phyloP scores from a whole-genome alignment of 1,284 basidiomycete genomes.

The Taiwanofungus camphoratus region DNA sequence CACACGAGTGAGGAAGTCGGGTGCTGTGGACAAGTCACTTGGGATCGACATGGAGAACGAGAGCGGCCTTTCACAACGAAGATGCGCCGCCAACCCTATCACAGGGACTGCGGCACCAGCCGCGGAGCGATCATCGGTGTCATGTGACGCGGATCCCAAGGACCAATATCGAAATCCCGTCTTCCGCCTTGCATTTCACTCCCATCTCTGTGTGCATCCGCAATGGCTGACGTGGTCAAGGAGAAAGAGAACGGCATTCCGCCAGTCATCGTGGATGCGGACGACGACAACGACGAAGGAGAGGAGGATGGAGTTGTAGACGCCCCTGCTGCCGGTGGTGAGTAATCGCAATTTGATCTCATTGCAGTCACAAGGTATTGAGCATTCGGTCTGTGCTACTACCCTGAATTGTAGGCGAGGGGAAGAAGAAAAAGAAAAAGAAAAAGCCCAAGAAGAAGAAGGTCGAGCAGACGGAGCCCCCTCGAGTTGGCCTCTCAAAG shows the following conservation, averaged over 20 bases:
- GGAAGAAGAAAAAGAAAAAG: slow-evolving; percentile 83
- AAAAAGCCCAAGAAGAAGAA: slow-evolving; percentile 89
- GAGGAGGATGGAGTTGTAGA: slow-evolving; percentile 26
- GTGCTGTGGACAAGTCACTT: not conserved
- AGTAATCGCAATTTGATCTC: not conserved
- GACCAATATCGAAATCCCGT: too few relatives aligned
- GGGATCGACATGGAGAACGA: too few relatives aligned
- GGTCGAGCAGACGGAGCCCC: slow-evolving; percentile 83
- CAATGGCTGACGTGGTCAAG: slow-evolving; percentile 14
- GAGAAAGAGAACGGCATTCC: slow-evolving; percentile 21
- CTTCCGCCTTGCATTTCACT: too few relatives aligned
- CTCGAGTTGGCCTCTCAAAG: slow-evolving; percentile 86
- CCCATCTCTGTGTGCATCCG: too few relatives aligned
- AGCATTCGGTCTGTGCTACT: not conserved
- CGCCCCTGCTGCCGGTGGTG: slow-evolving; percentile 18
- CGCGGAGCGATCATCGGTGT: too few relatives aligned
- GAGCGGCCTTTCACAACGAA: too few relatives aligned
- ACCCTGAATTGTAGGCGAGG: slow-evolving; percentile 22
- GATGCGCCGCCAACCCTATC: too few relatives aligned
- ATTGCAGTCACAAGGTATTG: not conserved
- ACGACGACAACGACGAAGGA: slow-evolving; percentile 25
- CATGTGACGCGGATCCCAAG: too few relatives aligned
- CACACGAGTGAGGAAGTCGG: slow-evolving; percentile 3
- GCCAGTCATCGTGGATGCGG: slow-evolving; percentile 20
- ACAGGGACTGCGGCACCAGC: too few relatives aligned